Conservation (phyloP, 768 basidiomycete species). For the Suillus bovinus region DNA sequence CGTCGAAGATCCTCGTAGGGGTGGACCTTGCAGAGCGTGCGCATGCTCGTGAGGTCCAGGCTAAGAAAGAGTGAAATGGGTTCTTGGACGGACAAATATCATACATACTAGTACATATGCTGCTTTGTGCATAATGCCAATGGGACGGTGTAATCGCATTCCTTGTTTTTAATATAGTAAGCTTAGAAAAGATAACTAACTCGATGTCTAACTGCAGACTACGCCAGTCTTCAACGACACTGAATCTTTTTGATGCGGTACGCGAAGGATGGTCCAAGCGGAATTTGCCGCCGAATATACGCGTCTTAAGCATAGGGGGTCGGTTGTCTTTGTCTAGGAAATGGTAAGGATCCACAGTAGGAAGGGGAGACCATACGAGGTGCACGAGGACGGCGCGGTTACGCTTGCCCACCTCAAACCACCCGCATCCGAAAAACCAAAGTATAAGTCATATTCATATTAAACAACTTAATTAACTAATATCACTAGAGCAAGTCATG, state of each 20-base stretch:
- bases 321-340: slow-evolving; percentile 67
- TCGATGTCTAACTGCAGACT: slow-evolving; percentile 90
- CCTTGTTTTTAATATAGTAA: slow-evolving; percentile 8
- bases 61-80: slow-evolving; percentile 21
- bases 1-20: slow-evolving; percentile 90
- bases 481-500: slow-evolving; percentile 3
- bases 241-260: slow-evolving; percentile 82
- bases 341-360: not conserved
- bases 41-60: slow-evolving; percentile 47
- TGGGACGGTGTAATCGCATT: slow-evolving; percentile 13
- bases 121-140: slow-evolving; percentile 10
- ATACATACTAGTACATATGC: slow-evolving; percentile 12
- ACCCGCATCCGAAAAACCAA: slow-evolving; percentile 31
- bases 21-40: slow-evolving; percentile 89
- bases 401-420: slow-evolving; percentile 92
- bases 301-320: slow-evolving; percentile 86
- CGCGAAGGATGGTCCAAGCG: slow-evolving; percentile 79
- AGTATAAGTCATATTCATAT: not conserved
- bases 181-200: slow-evolving; percentile 35
- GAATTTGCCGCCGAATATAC: slow-evolving; percentile 93
- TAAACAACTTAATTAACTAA: not conserved
- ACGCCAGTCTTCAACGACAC: slow-evolving; percentile 90
- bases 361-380: slow-evolving; percentile 51
- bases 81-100: slow-evolving; percentile 9
- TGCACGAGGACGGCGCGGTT: slow-evolving; percentile 81